Evolutionary conservation across 2,329 filamentous ascomycete species (phyloP), one percentile per base, ranked within the genome.

Genomic region (Elsinoe batatas): DNA sequence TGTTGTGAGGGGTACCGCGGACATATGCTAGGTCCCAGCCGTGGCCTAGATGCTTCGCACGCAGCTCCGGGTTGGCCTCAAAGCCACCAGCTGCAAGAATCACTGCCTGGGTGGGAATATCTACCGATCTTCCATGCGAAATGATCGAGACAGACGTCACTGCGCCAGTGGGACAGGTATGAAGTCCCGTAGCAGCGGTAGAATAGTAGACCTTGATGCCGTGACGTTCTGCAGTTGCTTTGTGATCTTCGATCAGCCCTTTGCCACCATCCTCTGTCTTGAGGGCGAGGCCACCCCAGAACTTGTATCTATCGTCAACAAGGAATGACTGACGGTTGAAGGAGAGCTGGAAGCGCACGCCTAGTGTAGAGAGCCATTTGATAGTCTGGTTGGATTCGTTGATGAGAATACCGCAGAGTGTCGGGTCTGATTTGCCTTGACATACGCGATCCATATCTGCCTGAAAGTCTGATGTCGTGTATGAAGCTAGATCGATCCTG

Each of bases 241-340:
- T 65, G 58, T 80, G 71, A 58, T 79, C 74, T 20, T 72, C 64
- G 3, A 83, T 74, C 5, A 85, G 67, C 0, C 81, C 79, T 60
- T 82, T 82, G 0, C 82, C 82, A 1, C 80, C 80, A 59, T 81
- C 77, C 51, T 79, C 63, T 0, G 78, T 81, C 62, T 76, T 81
- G 33, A 85, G 67, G n/a, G 72, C 73, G 64, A 87, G 67, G 0
- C 83, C 83, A 10, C 83, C 83, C 82, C 82, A 86, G 64, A 86
- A 86, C 62, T 80, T 82, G 63, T 76, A 75, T 30, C 77, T 70
- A 0, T 79, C 80, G 51, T 79, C 71, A n/a, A 84, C 75, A 56
- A 81, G 72, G 64, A 83, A 87, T 0, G 83, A 80, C 63, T 87
- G 83, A 2, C 83, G 72, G 57, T 54, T 56, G 51, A 59, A 59